A percentile compares a stretch with the other conserved stretches of the same genome.
phyloP scores from a whole-genome alignment of 305 asterid genomes.

The Striga hermonthica region DNA sequence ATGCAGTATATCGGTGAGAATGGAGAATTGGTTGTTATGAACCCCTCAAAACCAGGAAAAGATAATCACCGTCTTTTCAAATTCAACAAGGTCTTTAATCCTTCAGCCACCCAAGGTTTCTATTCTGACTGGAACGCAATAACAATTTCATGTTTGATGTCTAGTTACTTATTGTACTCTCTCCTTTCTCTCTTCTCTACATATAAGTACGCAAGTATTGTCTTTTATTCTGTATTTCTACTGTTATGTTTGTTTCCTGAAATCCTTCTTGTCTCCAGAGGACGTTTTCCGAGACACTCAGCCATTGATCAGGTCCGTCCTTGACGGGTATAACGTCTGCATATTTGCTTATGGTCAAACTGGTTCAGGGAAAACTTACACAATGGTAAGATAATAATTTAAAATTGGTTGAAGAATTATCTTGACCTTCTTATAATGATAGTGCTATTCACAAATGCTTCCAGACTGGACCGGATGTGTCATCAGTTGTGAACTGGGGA shows the following conservation, averaged over 20 bases:
- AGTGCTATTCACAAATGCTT: conserved; percentile 23
- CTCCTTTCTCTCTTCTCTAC: neutral
- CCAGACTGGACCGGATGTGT: conserved; percentile 75
- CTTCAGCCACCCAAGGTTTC: conserved; percentile 83
- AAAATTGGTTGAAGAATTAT: conserved; percentile 9
- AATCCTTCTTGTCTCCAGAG: conserved; percentile 46
- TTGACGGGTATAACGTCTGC: conserved; percentile 93
- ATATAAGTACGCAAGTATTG: neutral
- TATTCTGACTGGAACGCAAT: conserved; percentile 23
- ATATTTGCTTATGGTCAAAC: conserved; percentile 98
- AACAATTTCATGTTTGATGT: conserved; percentile 19
- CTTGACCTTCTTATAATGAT: conserved; percentile 22
- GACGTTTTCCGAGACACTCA: conserved; percentile 88
- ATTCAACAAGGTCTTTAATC: conserved; percentile 87
- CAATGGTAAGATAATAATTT: conserved; percentile 60
- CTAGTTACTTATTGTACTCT: neutral
- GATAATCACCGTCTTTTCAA: conserved; percentile 80
- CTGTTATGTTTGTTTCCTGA: conserved; percentile 13
- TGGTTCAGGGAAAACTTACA: conserved; percentile 93
- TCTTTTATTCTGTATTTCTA: neutral
- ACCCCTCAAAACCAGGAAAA: conserved; percentile 89
- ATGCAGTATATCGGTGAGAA: conserved; percentile 83
- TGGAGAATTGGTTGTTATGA: conserved; percentile 74
- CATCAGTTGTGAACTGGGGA: conserved; percentile 82
- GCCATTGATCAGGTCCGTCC: conserved; percentile 90